Percentiles rank a stretch among this genome's conserved stretches.
Evolutionary conservation across 2,329 filamentous ascomycete genomes (phyloP).

Genomic region (Epichloe brachyelytri): DNA sequence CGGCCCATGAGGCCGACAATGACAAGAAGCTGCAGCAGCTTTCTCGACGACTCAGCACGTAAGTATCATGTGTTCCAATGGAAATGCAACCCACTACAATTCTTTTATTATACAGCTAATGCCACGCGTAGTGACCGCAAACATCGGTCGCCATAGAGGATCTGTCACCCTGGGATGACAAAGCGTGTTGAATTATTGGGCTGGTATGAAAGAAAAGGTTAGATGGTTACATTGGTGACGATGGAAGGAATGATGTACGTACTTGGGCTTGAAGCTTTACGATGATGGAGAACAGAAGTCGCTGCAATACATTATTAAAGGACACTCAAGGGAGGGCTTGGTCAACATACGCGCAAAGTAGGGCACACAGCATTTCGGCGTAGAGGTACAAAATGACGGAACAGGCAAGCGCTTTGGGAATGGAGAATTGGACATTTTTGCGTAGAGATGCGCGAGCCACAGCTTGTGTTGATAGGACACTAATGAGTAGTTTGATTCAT

Average conservation of each 20-base stretch:
- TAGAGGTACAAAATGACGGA: background rate
- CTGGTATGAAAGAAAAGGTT: background rate
- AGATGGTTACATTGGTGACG: background rate
- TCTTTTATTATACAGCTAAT: background rate
- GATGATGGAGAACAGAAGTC: background rate
- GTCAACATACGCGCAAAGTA: background rate
- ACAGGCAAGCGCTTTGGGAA: background rate
- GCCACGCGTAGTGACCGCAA: conserved; percentile 20
- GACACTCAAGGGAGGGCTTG: background rate
- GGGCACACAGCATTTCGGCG: background rate
- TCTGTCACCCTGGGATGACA: background rate
- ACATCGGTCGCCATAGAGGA: conserved; percentile 7
- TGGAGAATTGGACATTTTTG: conserved; percentile 2
- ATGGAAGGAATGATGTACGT: background rate
- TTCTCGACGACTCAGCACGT: conserved; percentile 92
- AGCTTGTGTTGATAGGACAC: background rate
- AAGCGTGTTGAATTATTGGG: background rate
- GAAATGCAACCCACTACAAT: background rate
- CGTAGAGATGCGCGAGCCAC: background rate
- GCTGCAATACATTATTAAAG: background rate
- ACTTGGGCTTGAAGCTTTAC: background rate
- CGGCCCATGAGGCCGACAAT: conserved; percentile 79
- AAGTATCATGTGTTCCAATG: conserved; percentile 9
- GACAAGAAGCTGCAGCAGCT: conserved; percentile 78
- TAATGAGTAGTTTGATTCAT: conserved; percentile 2